Evolutionary conservation across 192 early-diverging fungal species (phyloP).

Genomic region (Geosiphon pyriformis): DNA sequence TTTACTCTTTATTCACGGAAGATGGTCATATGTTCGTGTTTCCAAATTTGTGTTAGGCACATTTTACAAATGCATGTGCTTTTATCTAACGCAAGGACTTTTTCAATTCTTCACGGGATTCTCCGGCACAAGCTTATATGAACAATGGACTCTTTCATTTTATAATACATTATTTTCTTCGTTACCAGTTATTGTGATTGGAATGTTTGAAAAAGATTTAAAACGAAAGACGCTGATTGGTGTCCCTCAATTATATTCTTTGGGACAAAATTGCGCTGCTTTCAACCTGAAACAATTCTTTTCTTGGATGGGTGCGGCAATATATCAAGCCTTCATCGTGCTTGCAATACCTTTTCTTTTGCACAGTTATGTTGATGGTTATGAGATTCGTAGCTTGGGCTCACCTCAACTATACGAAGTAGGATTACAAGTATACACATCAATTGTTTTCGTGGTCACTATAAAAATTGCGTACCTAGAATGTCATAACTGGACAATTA

Average conservation of each 20-base stretch:
- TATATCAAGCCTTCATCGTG: conserved; percentile 47
- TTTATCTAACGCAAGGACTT: conserved; percentile 67
- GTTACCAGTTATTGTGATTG: conserved; percentile 71
- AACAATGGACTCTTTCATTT: conserved; percentile 72
- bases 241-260: conserved; percentile 69
- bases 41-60: conserved; percentile 78
- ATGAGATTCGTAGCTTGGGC: conserved; percentile 31
- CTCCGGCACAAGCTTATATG: conserved; percentile 67
- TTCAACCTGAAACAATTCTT: conserved; percentile 50
- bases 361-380: conserved; percentile 33
- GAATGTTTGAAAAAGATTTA: conserved; percentile 81
- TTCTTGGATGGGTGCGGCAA: conserved; percentile 50
- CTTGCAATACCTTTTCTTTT: conserved; percentile 49
- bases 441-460: conserved; percentile 61
- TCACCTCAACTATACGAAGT: conserved; percentile 51
- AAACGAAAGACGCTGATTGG: conserved; percentile 54
- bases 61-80: conserved; percentile 83
- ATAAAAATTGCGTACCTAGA: conserved; percentile 68
- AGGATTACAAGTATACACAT: conserved; percentile 53
- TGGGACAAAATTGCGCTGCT: conserved; percentile 48
- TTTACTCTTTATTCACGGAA: conserved; percentile 81
- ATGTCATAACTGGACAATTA: conserved; percentile 55
- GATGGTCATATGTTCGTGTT: conserved; percentile 82
- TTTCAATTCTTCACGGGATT: conserved; percentile 76
- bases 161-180: conserved; percentile 83